Evolutionary conservation across 192 early-diverging fungal genomes (phyloP).

Genomic region (Chytriomyces sp.): DNA sequence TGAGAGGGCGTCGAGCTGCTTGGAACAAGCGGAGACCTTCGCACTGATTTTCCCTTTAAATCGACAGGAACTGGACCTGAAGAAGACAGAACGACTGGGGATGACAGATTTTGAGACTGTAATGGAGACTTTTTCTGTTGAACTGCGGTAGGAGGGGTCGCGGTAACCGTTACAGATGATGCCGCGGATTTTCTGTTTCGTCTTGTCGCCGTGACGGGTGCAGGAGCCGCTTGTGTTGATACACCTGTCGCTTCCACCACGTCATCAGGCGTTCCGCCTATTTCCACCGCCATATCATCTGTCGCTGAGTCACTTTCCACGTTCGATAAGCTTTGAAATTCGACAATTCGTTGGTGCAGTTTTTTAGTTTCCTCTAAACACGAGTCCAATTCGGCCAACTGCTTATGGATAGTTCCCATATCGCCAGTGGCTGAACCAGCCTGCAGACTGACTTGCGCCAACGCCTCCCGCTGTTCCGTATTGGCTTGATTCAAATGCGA

Average conservation of each 20-base stretch:
- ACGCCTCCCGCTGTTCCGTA: neutral
- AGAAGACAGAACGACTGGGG: too few relatives aligned
- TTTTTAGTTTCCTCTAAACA: too few relatives aligned
- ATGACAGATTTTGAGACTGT: too few relatives aligned
- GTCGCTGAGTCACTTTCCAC: neutral
- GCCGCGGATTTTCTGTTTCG: neutral
- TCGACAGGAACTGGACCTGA: too few relatives aligned
- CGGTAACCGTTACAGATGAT: neutral
- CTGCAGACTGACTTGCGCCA: neutral
- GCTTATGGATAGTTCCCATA: neutral
- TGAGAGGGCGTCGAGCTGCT: neutral
- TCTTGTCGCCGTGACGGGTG: neutral
- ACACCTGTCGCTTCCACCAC: neutral
- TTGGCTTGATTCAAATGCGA: neutral
- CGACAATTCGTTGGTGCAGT: too few relatives aligned
- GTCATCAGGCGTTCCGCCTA: neutral
- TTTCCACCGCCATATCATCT: neutral
- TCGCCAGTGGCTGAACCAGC: neutral
- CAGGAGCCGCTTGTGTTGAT: neutral
- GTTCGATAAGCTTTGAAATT: neutral
- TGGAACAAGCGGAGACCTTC: neutral
- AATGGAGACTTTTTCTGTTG: neutral
- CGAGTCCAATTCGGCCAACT: too few relatives aligned
- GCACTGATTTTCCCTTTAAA: too few relatives aligned
- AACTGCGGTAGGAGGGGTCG: neutral